These are phyloP conservation scores for Phaeophleospora eucalypticola DNA, from an alignment of 2,329 filamentous ascomycete genomes.

Conservation along the genomic window DNA sequence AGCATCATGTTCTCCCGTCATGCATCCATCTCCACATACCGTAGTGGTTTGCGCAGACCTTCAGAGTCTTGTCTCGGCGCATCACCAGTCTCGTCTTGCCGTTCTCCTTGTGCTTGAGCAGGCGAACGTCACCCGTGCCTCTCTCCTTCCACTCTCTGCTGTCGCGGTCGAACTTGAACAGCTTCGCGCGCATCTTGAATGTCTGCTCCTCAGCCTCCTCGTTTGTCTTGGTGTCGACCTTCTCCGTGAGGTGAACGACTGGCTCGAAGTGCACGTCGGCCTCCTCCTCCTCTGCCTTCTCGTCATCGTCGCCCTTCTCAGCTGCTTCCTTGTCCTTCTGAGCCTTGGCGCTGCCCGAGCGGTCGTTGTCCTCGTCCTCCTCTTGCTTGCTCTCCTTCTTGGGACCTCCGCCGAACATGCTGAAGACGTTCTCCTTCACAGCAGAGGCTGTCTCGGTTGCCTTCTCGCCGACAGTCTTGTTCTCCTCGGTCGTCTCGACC, in stretches of 20 bases:
- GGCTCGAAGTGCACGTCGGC: slow-evolving; percentile 95
- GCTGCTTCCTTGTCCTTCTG: slow-evolving; percentile 61
- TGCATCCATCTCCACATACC: slow-evolving; percentile 56
- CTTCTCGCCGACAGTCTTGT: slow-evolving; percentile 37
- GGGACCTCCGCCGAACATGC: slow-evolving; percentile 96
- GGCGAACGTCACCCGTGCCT: slow-evolving; percentile 89
- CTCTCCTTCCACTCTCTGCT: slow-evolving; percentile 98
- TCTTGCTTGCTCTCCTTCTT: slow-evolving; percentile 95
- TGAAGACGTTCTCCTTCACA: slow-evolving; percentile 68
- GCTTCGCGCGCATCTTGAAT: slow-evolving; percentile 99
- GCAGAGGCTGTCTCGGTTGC: slow-evolving; percentile 36
- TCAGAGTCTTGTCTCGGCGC: slow-evolving; percentile 98
- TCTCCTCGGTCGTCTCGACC: slow-evolving; percentile 27
- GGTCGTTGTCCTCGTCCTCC: slow-evolving; percentile 72
- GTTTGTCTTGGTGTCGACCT: slow-evolving; percentile 95
- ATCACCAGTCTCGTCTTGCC: slow-evolving; percentile 96
- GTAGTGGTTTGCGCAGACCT: slow-evolving; percentile 99
- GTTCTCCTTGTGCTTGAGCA: slow-evolving; percentile 99
- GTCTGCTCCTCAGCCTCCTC: slow-evolving; percentile 95
- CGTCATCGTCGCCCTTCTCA: slow-evolving; percentile 36
- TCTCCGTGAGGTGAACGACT: slow-evolving; percentile 91
- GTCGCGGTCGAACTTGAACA: slow-evolving; percentile 95
- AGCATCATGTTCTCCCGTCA: slow-evolving; percentile 22
- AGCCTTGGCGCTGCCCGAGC: slow-evolving; percentile 71
- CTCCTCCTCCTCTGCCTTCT: slow-evolving; percentile 54